These are phyloP conservation scores for Solanum chacoense DNA, from an alignment of 305 asterid genomes.

Conservation along the genomic window DNA sequence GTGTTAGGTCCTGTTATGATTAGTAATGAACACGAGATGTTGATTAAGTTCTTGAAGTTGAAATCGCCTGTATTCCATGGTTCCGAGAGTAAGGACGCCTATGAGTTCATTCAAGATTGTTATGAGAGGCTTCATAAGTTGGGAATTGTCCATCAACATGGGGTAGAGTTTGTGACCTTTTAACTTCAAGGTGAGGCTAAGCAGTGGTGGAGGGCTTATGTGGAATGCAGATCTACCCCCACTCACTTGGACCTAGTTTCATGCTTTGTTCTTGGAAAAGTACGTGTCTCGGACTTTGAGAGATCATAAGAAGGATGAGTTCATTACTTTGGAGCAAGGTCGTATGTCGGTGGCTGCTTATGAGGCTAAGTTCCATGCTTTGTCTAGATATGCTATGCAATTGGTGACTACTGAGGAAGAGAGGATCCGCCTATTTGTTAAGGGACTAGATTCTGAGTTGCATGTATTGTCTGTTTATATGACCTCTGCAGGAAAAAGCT, in stretches of 20 bases:
- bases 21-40: background rate
- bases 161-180: background rate
- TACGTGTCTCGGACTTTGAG: too few species aligned
- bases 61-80: background rate
- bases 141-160: background rate
- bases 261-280: too few species aligned
- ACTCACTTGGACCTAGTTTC: too few species aligned
- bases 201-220: background rate
- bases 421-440: background rate
- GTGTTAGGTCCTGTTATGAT: background rate
- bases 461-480: background rate
- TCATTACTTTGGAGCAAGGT: background rate
- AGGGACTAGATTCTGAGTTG: background rate
- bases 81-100: background rate
- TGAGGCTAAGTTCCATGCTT: background rate
- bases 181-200: background rate
- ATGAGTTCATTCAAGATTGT: background rate
- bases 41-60: background rate
- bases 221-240: too few species aligned
- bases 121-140: background rate
- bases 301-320: background rate
- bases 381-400: background rate
- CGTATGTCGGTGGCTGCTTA: background rate
- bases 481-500: background rate
- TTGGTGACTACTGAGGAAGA: background rate